Percentiles rank a stretch among this genome's conserved stretches.
These are phyloP conservation scores for Hibiscus tridactylites DNA, from an alignment of 345 rosid species.

Conservation along the genomic window DNA sequence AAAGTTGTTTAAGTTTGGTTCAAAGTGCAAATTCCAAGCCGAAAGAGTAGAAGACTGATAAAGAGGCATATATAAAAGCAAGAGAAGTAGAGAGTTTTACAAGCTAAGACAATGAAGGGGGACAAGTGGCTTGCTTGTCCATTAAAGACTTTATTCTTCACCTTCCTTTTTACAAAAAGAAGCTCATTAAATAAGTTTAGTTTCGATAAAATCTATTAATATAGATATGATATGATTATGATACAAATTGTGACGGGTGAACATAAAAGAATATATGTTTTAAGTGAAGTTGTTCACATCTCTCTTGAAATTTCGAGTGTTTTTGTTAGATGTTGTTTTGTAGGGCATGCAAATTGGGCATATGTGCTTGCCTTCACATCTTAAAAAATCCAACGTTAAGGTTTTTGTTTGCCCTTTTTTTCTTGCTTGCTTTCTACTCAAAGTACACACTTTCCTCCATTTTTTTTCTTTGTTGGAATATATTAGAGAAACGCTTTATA, in stretches of 20 bases:
- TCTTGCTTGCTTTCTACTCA: constrained; percentile 85
- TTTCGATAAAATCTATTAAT: not conserved
- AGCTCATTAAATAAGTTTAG: not conserved
- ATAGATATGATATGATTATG: not conserved
- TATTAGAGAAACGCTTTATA: not conserved
- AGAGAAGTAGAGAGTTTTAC: not conserved
- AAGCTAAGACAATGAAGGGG: constrained; percentile 24
- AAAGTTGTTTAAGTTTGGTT: no score
- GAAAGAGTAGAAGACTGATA: no score
- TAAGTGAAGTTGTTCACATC: constrained; percentile 6
- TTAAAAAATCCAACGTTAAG: constrained; percentile 23
- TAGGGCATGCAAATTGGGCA: constrained; percentile 24
- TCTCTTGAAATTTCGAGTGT: not conserved
- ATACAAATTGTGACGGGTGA: not conserved
- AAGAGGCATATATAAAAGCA: not conserved
- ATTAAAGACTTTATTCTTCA: constrained; percentile 27
- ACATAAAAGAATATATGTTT: constrained; percentile 1
- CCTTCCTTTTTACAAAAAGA: not conserved
- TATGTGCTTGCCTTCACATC: constrained; percentile 73
- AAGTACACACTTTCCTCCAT: constrained; percentile 17
- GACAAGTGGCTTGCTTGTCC: constrained; percentile 19
- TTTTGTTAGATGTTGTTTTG: not conserved
- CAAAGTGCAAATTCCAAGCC: no score
- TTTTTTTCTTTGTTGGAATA: not conserved
- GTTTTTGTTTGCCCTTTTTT: constrained; percentile 23